These are phyloP conservation scores for Penicillium sp. DNA, from an alignment of 2,329 filamentous ascomycete genomes.

Conservation along the genomic window DNA sequence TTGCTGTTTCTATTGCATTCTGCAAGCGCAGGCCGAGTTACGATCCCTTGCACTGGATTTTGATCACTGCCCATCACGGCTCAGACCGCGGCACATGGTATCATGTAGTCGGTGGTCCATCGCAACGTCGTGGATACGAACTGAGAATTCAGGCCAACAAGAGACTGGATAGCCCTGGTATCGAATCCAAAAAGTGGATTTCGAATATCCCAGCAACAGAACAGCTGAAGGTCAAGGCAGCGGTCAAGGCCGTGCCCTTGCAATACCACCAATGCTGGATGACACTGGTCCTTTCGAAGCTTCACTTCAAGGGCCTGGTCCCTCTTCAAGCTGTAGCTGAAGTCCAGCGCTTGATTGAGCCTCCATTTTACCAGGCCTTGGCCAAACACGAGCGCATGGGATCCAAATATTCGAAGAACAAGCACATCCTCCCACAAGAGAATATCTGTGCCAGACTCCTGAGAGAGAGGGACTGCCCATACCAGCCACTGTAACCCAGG, in stretches of 20 bases:
- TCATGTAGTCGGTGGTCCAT: not conserved
- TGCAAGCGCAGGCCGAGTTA: not conserved
- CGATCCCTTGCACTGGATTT: not conserved
- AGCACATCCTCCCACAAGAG: too few relatives aligned
- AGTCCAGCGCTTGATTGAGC: too few relatives aligned
- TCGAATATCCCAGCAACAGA: not conserved
- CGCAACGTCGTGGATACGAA: not conserved
- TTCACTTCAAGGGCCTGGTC: not conserved
- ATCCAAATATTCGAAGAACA: too few relatives aligned
- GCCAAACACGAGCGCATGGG: too few relatives aligned
- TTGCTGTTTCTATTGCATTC: not conserved
- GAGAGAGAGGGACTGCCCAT: too few relatives aligned
- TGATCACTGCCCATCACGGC: not conserved
- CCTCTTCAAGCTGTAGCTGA: not conserved
- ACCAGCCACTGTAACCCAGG: too few relatives aligned
- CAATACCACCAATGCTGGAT: not conserved
- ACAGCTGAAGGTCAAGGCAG: not conserved
- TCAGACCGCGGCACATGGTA: conserved; percentile 1
- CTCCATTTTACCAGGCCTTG: too few relatives aligned
- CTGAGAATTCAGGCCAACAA: not conserved
- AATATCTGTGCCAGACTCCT: too few relatives aligned
- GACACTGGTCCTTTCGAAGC: not conserved
- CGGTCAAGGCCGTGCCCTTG: not conserved
- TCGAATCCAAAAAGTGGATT: not conserved
- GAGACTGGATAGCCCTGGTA: not conserved